Base-by-base conservation (phyloP, 306 rosid genomes). In the Comarum palustre region DNA sequence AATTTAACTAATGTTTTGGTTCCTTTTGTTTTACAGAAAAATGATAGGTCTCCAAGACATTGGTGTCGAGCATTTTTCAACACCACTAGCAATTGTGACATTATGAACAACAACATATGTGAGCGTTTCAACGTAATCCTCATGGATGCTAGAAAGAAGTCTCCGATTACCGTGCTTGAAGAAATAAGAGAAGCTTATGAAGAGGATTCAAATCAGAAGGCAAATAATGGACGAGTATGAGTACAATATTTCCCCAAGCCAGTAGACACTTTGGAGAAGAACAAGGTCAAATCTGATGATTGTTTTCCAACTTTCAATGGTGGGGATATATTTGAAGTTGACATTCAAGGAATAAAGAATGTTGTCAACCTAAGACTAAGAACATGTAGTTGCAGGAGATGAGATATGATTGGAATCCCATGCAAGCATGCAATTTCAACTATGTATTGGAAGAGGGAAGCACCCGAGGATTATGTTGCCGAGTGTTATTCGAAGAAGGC, bases 11-110 rank as follows among this genome's bases (percentile, higher is more conserved):
- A 0, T 38, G 10, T 38, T 38, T 38, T 38, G 0, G 42, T 38
- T 38, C 31, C 31, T 29, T 29, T 29, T 29, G 31, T 29, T 29
- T 45, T 43, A 16, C 16, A 43, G 47, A 43, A 0, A 0, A 0
- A 11, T 2, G 47, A 43, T 10, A 43, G 47, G 47, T 16, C 16
- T 11, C 47, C 14, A 11, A 43, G 12, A 12, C 47, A 43, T 43
- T 43, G 47, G 47, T 43, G 47, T 12, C 12, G 4, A 0, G 47
- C 5, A 10, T 45, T 43, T 43, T 43, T 87, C 93, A 78, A 90
- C 92, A 43, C 5, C 2, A 12, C 4, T 2, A 43, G 16, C 45
- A 41, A 41, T 41, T 43, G 48, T 13, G 48, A 43, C 48, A 43
- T 43, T 2, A 12, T 43, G 15, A 4, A 11, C 0, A 43, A 43